Conservation (phyloP, 306 rosid genomes). For the Casuarina cunninghamiana region DNA sequence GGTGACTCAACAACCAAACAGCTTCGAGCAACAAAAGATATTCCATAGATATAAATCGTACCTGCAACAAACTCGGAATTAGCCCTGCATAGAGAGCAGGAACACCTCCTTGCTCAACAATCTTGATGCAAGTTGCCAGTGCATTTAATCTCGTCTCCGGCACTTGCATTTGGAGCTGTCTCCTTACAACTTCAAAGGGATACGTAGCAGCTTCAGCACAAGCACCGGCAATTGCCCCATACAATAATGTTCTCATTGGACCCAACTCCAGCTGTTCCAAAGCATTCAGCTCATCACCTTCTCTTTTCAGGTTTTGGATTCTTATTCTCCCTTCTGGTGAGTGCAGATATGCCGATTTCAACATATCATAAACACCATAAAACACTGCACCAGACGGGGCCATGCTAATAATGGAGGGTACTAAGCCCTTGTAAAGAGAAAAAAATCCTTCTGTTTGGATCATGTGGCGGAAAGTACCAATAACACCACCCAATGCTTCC, state of each 20-base stretch:
- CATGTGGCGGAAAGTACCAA: constrained; percentile 87
- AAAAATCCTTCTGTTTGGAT: constrained; percentile 89
- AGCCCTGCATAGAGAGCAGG: constrained; percentile 94
- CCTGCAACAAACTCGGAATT: constrained; percentile 97
- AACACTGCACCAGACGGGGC: constrained; percentile 98
- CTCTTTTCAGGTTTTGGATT: constrained; percentile 66
- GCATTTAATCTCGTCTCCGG: constrained; percentile 74
- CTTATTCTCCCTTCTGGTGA: constrained; percentile 90
- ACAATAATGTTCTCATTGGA: constrained; percentile 69
- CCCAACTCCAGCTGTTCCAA: constrained; percentile 94
- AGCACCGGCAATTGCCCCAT: constrained; percentile 98
- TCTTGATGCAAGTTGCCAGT: constrained; percentile 65
- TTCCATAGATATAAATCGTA: constrained; percentile 16
- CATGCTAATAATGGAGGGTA: constrained; percentile 91
- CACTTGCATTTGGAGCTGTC: constrained; percentile 89
- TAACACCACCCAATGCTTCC: constrained; percentile 86
- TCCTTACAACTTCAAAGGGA: constrained; percentile 93
- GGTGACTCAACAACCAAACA: background rate
- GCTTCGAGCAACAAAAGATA: background rate
- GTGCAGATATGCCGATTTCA: constrained; percentile 81
- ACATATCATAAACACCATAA: constrained; percentile 87
- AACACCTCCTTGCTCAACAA: constrained; percentile 83
- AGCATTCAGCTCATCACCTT: constrained; percentile 67
- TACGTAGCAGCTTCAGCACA: constrained; percentile 96
- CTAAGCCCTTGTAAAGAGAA: constrained; percentile 91